These are phyloP conservation scores for Orobanche coerulescens DNA, from an alignment of 257 asterid species.

Conservation along the genomic window DNA sequence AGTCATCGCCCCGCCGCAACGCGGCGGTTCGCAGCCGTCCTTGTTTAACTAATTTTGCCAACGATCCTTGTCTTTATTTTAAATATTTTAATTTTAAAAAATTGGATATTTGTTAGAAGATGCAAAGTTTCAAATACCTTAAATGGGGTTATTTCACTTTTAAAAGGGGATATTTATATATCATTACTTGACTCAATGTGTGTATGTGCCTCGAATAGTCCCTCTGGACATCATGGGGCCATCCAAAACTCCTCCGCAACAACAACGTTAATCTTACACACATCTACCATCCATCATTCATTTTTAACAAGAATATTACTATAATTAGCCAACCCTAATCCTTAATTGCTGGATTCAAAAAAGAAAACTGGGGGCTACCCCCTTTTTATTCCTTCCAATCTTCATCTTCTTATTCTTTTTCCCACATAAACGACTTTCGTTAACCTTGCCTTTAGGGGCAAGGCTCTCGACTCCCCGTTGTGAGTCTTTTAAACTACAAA, in stretches of 20 bases:
- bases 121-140: too few species aligned
- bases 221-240: slow-evolving; percentile 4
- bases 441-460: slow-evolving; percentile 43
- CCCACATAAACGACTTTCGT: slow-evolving; percentile 16
- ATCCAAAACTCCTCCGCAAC: slow-evolving; percentile 2
- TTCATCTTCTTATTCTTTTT: not conserved
- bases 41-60: too few species aligned
- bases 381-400: not conserved
- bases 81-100: too few species aligned
- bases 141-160: too few species aligned
- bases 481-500: too few species aligned
- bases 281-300: slow-evolving; percentile 9
- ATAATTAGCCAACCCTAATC: slow-evolving; percentile 15
- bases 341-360: not conserved
- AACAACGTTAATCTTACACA: slow-evolving; percentile 5
- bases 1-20: too few species aligned
- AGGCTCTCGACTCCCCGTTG: slow-evolving; percentile 26
- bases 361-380: not conserved
- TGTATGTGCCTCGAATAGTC: too few species aligned
- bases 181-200: too few species aligned
- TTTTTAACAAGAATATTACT: slow-evolving; percentile 4
- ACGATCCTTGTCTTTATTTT: too few species aligned
- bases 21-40: too few species aligned
- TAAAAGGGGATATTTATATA: too few species aligned
- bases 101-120: too few species aligned